Base-by-base conservation (phyloP, 371 early-diverging fungal genomes). In the Mortierella sp. region DNA sequence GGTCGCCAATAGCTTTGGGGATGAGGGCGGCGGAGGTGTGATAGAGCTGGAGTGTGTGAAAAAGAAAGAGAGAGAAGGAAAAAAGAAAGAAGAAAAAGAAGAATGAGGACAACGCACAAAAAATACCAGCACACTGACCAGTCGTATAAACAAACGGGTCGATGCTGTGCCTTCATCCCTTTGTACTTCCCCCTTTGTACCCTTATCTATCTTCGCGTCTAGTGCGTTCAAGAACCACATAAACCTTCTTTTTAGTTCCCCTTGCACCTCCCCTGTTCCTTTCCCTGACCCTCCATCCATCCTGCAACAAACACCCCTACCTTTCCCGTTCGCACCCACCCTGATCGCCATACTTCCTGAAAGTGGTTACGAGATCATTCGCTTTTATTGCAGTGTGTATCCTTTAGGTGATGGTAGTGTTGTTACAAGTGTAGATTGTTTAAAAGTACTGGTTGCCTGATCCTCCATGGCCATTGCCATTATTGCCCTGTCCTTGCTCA, bases 401-500 rank as follows among this genome's bases (percentile, higher is more conserved):
- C 27, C 56, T n/a, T 56, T 56, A 55, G 55, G 60, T 32, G 4
- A 4, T 35, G 4, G 58, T 35, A 49, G 46, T 29, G 21, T 18
- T 63, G 65, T 35, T 63, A 63, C 63, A 60, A 32, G 32, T n/a
- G 51, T 55, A 11, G 27, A 16, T 16, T 41, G 5, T 74, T 68
- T 75, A 81, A 73, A 81, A 81, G 63, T 81, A 75, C 71, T 77
- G 77, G 4, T 35, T 46, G 49, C 49, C 18, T 27, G n/a, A 18
- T 18, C 72, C 72, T 41, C 70, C 68, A n/a, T 70, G 70, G 46
- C 80, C 71, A 10, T 43, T 74, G n/a, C 38, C 68, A 48, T 72
- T 48, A 35, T 55, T 41, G 4, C 74, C 75, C 3, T 48, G 38
- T 8, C 60, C 71, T 4, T 75, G 44, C 24, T 63, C 71, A 38